A percentile compares a stretch with the other conserved stretches of the same genome.
Evolutionary conservation across 2,329 filamentous ascomycete genomes (phyloP).

Genomic region (Cercospora sojina): DNA sequence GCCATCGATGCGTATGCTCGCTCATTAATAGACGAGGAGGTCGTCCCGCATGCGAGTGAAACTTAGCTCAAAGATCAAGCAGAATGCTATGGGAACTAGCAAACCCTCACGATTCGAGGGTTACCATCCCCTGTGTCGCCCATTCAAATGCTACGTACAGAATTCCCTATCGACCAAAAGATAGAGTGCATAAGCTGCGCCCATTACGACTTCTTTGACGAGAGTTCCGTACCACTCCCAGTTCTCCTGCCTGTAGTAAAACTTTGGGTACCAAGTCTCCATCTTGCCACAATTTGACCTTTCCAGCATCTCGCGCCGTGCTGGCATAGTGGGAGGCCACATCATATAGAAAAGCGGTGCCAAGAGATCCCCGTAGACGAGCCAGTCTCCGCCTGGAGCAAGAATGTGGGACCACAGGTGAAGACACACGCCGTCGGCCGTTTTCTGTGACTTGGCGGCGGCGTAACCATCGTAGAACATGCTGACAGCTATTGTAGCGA

Average conservation of each 20-base stretch:
- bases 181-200: not conserved
- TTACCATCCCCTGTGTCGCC: not conserved
- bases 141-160: not conserved
- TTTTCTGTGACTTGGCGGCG: not conserved
- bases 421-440: not conserved
- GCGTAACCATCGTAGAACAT: not conserved
- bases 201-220: not conserved
- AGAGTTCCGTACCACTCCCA: slow-evolving; percentile 1
- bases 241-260: not conserved
- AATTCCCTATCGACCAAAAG: not conserved
- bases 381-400: slow-evolving; percentile 12
- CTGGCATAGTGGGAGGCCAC: slow-evolving; percentile 6
- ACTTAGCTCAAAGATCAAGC: too few species aligned
- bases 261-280: slow-evolving; percentile 8
- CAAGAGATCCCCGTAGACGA: slow-evolving; percentile 9
- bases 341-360: slow-evolving; percentile 7
- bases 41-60: not conserved
- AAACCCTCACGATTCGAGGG: not conserved
- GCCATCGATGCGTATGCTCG: not conserved
- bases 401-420: slow-evolving; percentile 8
- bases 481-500: slow-evolving; percentile 1
- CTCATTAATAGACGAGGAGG: not conserved
- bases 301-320: slow-evolving; percentile 6
- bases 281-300: not conserved
- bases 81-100: too few species aligned